Evolutionary conservation across 768 basidiomycete genomes (phyloP).

Genomic region (Mycena haematopus): DNA sequence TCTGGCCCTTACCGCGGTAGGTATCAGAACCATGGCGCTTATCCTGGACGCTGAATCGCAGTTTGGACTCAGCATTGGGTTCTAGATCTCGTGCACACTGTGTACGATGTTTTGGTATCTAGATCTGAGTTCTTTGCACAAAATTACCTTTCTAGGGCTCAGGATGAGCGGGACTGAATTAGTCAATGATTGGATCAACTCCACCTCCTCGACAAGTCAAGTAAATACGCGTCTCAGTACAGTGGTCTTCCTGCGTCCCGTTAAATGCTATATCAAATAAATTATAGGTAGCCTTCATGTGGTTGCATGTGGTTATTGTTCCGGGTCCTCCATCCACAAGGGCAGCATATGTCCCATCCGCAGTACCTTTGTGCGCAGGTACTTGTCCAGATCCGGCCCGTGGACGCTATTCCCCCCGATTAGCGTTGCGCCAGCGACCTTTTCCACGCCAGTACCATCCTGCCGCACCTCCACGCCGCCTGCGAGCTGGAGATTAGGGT

Average conservation of each 20-base stretch:
- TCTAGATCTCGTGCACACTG: neutral
- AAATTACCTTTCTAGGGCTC: too few species aligned
- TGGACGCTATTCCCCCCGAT: constrained; percentile 79
- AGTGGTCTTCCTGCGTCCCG: too few species aligned
- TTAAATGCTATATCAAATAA: too few species aligned
- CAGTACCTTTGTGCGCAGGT: constrained; percentile 94
- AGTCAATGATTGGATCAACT: too few species aligned
- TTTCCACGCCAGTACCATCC: constrained; percentile 43
- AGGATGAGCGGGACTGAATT: too few species aligned
- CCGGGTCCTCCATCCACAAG: constrained; percentile 37
- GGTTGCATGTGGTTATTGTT: neutral
- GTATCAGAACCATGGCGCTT: neutral
- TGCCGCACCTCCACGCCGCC: constrained; percentile 31
- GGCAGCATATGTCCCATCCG: constrained; percentile 96
- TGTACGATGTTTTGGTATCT: neutral
- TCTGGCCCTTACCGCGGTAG: neutral
- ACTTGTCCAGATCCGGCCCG: constrained; percentile 91
- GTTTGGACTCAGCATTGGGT: neutral
- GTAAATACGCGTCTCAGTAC: too few species aligned
- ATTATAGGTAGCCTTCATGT: too few species aligned
- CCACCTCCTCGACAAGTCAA: too few species aligned
- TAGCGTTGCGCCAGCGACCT: constrained; percentile 72
- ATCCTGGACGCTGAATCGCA: neutral
- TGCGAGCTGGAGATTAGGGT: constrained; percentile 35
- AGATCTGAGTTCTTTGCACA: neutral